These are phyloP conservation scores for Lactarius sanguifluus DNA, from an alignment of 768 basidiomycete genomes.

Conservation along the genomic window DNA sequence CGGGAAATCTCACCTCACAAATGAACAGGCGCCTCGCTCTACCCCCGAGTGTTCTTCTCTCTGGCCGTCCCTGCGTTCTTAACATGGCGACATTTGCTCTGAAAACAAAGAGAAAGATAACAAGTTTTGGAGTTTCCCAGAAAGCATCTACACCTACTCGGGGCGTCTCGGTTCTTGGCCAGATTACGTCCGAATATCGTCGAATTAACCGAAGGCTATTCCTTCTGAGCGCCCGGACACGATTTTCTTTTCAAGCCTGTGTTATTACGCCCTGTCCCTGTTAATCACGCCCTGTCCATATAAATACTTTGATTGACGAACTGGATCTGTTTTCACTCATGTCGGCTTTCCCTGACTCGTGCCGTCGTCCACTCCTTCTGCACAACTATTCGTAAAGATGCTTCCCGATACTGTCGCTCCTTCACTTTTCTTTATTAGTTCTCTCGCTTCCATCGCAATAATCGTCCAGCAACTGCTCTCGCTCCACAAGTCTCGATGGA, in stretches of 20 bases:
- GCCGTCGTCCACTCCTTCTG: conserved; percentile 11
- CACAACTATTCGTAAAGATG: conserved; percentile 17
- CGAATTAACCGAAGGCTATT: not conserved
- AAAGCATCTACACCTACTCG: conserved; percentile 6
- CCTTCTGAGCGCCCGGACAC: not conserved
- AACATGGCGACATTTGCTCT: conserved; percentile 9
- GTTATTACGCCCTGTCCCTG: not conserved
- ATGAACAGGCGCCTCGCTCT: not conserved
- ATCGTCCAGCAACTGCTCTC: conserved; percentile 7
- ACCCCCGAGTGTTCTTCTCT: not conserved
- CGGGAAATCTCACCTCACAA: not conserved
- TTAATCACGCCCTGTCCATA: conserved; percentile 12
- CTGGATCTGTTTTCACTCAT: not conserved
- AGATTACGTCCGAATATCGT: conserved; percentile 23
- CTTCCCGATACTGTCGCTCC: conserved; percentile 20
- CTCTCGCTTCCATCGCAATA: conserved; percentile 16
- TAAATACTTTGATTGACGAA: conserved; percentile 5
- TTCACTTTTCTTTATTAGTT: conserved; percentile 22
- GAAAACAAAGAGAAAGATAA: not conserved
- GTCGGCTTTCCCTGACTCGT: conserved; percentile 12
- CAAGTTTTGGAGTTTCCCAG: not conserved
- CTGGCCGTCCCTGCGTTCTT: not conserved
- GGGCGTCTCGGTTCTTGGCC: conserved; percentile 20
- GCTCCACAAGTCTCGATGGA: conserved; percentile 21
- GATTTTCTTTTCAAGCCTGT: conserved; percentile 5